Base-by-base conservation (phyloP, 192 early-diverging fungal genomes). In the Linnemannia exigua region DNA sequence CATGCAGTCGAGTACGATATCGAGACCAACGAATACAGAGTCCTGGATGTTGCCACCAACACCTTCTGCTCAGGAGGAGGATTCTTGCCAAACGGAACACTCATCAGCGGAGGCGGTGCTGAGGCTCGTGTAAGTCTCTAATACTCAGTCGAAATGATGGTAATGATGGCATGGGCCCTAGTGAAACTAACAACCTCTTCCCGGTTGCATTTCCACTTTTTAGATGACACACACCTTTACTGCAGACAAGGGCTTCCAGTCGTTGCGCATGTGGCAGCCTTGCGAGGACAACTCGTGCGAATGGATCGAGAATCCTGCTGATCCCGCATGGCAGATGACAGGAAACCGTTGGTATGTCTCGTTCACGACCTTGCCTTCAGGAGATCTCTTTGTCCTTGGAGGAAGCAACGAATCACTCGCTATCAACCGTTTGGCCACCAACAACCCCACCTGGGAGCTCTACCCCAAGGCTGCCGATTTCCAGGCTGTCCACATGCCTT, bases 41-140 rank as follows among this genome's bases (percentile, higher is more conserved):
- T 86, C 22, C 37, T 92, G 47, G 86, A 89, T n/a, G 67, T 92
- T 8, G 69, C 84, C 33, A 91, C 91, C 63, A 92, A 92, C 61
- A 91, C 91, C 12, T 92, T 92, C 76, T 92, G 91, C 75, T 91
- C 91, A 14, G 91, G 88, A 25, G 91, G 91, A 41, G 88, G 90
- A n/a, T 92, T 90, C 74, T 78, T 92, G 15, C 82, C 66, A 20
- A 92, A 92, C 46, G 90, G 91, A 22, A 92, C 90, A 20, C 74
- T 92, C 28, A 88, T 91, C 72, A 89, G 89, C 68, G 88, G 87
- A n/a, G 91, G 90, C 9, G 91, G 91, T 31, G 91, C 88, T 16
- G 78, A 89, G 52, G 28, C 63, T 67, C 72, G 76, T 17, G 67
- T 76, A 74, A 67, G 67, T 38, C n/a, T 15, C 28, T 31, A 15